These are phyloP conservation scores for Pythium plurisporium DNA, from an alignment of 352 stramenopile species.

Conservation along the genomic window DNA sequence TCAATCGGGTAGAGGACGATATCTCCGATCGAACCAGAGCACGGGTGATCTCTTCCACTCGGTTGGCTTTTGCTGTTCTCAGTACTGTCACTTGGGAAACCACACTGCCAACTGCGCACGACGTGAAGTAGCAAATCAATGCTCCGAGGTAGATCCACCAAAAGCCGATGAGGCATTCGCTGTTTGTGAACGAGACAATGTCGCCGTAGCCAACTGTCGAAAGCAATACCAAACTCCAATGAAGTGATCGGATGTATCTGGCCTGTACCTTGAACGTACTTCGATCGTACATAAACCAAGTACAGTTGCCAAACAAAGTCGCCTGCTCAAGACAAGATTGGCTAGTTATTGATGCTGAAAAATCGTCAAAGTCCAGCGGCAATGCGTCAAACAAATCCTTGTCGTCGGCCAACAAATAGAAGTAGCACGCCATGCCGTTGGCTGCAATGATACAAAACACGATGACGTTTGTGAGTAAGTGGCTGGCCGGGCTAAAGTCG, in stretches of 20 bases:
- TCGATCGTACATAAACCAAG: conserved; percentile 66
- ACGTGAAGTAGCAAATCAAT: conserved; percentile 71
- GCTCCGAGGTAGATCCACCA: conserved; percentile 68
- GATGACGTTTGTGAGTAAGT: conserved; percentile 43
- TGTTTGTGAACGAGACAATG: conserved; percentile 52
- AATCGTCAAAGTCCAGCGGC: conserved; percentile 23
- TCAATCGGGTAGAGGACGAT: conserved; percentile 33
- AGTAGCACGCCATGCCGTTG: conserved; percentile 53
- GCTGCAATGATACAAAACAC: conserved; percentile 34
- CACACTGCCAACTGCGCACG: conserved; percentile 48
- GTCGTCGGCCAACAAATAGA: conserved; percentile 51
- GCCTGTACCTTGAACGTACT: conserved; percentile 49
- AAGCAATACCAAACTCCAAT: conserved; percentile 70
- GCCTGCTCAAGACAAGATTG: conserved; percentile 52
- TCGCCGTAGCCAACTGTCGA: conserved; percentile 73
- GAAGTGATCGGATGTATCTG: conserved; percentile 48
- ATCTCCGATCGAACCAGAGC: conserved; percentile 39
- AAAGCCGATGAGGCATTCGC: conserved; percentile 45
- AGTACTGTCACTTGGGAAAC: conserved; percentile 48
- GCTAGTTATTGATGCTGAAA: neutral
- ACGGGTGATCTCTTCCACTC: conserved; percentile 52
- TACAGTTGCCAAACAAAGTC: conserved; percentile 52
- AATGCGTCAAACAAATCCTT: conserved; percentile 43
- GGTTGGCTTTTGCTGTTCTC: conserved; percentile 33
- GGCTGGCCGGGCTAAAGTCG: conserved; percentile 31